Base-by-base conservation (phyloP, 208 protist genomes). In the Trypanosoma mega region DNA sequence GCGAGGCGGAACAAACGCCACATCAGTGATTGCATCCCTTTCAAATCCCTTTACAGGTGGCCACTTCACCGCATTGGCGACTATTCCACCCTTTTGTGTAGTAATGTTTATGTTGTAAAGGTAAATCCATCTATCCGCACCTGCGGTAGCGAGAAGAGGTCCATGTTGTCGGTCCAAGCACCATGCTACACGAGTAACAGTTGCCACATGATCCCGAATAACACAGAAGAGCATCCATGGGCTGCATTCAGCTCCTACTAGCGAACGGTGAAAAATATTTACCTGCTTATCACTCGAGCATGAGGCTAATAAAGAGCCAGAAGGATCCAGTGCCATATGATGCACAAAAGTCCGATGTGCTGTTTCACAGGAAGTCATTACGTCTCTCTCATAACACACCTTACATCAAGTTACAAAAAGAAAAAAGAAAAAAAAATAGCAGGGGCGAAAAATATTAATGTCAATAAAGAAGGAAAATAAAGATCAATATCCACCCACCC, bases 261-360 rank as follows among this genome's bases (percentile, higher is more conserved):
- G 41, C 31, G 58, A 63, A 20, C 84, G 71, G 71, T 90, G 72
- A 52, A 90, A 92, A 7, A 96, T 72, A 46, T 92, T 77, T 31
- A 93, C 85, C 24, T 74, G 81, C 53, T 90, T 90, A 70, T 96
- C 90, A 61, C 86, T 93, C 5, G 85, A 93, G 65, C 90, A 93
- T 30, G 86, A 81, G 18, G 90, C 90, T 45, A 96, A 63, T 3
- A 96, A 74, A 6, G 75, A 65, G 8, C 85, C 83, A 26, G 84
- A 83, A 29, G 83, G 82, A 46, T 96, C 80, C 7, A 96, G 62
- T 1, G 83, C 83, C n/a, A 93, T 63, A 65, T 93, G 80, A 55
- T 93, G 85, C 44, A 92, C 85, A 76, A 87, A 91, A 3, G 83
- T 91, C 30, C 60, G 62, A 67, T 96, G 90, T 37, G 59, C 63